Base-by-base conservation (phyloP, 2,329 filamentous ascomycete species). In the Ascochyta lentis region DNA sequence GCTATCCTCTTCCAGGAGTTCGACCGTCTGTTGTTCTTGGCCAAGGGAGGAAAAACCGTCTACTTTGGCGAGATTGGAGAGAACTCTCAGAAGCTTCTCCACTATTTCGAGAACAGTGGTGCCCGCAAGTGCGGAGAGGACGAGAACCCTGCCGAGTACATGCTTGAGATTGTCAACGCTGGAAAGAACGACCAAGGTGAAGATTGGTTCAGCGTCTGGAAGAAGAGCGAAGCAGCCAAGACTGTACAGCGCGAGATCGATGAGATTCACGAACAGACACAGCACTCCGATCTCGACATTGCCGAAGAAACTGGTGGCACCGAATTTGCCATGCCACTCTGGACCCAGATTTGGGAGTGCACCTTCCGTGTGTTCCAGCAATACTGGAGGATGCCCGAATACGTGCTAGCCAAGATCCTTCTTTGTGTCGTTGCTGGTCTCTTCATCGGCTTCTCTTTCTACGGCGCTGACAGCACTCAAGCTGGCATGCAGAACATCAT, bases 71-170 rank as follows among this genome's bases (percentile, higher is more conserved):
- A 78, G 27, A 76, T 80, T 10, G 79, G 79, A 43, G 54, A 77
- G 23, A 76, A 78, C 56, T 78, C 77, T 0, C 63, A 65, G 15
- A 76, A 65, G 0, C 69, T 81, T 0, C 64, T 79, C 2, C 63
- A 77, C 38, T 81, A 81, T 71, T 92, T 93, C 55, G 84, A 88
- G 67, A 66, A 73, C 10, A 84, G 89, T 51, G 89, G 89, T 4
- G 87, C 84, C 1, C 78, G 84, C 3, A 74, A 77, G 41, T 89
- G 89, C 54, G 80, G 78, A 8, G 73, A 81, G 2, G 81, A 85
- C 0, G 88, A 89, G 57, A 92, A 92, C 63, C 89, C 89, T 0
- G 89, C 89, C 1, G 89, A 92, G 74, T 92, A 86, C 77, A 91
- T 92, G 85, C 81, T 92, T n/a, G 79, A 81, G 54, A 72, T 79